Percentiles rank a stretch among this genome's conserved stretches.
phyloP scores from a whole-genome alignment of 495 filamentous ascomycete genomes.

The Trichoderma orchidacearum region DNA sequence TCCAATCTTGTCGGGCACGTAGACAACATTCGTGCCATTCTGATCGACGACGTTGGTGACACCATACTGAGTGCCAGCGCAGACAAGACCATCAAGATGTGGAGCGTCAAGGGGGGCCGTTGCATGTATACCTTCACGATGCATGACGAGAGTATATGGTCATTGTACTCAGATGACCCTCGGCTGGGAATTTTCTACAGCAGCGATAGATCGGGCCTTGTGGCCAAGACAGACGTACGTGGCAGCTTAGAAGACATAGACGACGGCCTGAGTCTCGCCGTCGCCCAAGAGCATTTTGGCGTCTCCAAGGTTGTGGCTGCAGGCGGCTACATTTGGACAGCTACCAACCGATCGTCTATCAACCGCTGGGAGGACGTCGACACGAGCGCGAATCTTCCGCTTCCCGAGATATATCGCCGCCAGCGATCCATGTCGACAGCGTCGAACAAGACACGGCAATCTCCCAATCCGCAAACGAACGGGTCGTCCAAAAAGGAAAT shows the following conservation, averaged over 20 bases:
- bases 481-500: slow-evolving; percentile 46
- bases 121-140: slow-evolving; percentile 97
- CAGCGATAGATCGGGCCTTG: slow-evolving; percentile 76
- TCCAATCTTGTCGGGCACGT: slow-evolving; percentile 98
- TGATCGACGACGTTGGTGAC: slow-evolving; percentile 78
- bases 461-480: slow-evolving; percentile 8
- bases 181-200: slow-evolving; percentile 84
- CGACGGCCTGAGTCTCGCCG: slow-evolving; percentile 76
- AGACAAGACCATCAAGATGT: slow-evolving; percentile 93
- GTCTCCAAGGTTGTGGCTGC: slow-evolving; percentile 73
- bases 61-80: slow-evolving; percentile 90
- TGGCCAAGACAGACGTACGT: slow-evolving; percentile 87
- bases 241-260: slow-evolving; percentile 60
- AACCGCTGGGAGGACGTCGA: slow-evolving; percentile 89
- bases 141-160: slow-evolving; percentile 98
- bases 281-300: slow-evolving; percentile 82
- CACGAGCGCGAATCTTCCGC: slow-evolving; percentile 40
- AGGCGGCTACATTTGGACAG: slow-evolving; percentile 82
- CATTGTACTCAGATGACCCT: slow-evolving; percentile 78
- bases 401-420: slow-evolving; percentile 39
- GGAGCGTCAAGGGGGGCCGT: slow-evolving; percentile 85
- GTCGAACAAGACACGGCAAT: slow-evolving; percentile 18
- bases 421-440: slow-evolving; percentile 37
- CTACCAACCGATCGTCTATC: slow-evolving; percentile 86
- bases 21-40: slow-evolving; percentile 81